Percentiles rank a stretch among this genome's conserved stretches.
phyloP scores from a whole-genome alignment of 208 protist species.

The Acanthamoeba sp. region DNA sequence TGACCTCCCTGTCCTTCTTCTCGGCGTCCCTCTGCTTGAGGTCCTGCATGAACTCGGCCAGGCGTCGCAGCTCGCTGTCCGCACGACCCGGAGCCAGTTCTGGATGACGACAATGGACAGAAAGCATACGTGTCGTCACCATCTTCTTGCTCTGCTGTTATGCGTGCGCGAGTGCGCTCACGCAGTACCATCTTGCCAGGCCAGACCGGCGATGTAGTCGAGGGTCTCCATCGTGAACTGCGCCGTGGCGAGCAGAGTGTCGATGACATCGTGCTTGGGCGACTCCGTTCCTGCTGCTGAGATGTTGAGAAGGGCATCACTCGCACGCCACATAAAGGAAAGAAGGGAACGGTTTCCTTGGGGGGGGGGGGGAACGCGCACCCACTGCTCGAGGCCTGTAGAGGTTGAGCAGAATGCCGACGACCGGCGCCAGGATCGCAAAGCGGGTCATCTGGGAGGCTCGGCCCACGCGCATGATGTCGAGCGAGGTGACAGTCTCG shows the following conservation, averaged over 20 bases:
- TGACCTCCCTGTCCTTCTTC: constrained; percentile 7
- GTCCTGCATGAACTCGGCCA: constrained; percentile 35
- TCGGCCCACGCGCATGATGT: constrained; percentile 65
- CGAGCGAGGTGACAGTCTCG: constrained; percentile 45
- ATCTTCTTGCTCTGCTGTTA: no score
- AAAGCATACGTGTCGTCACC: no score
- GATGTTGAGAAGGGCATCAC: no score
- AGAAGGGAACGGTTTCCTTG: no score
- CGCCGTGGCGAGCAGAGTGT: background rate
- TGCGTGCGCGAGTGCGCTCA: background rate
- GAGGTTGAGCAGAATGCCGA: constrained; percentile 69
- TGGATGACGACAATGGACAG: background rate
- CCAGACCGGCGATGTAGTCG: constrained; percentile 42
- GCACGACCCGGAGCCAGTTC: background rate
- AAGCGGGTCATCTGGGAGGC: constrained; percentile 8
- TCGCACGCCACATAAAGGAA: no score
- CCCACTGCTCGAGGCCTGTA: background rate
- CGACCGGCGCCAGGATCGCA: constrained; percentile 56
- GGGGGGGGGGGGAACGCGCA: background rate
- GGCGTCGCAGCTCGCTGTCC: background rate
- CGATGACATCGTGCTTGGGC: background rate
- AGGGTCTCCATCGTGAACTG: constrained; percentile 52
- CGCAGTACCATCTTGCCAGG: background rate
- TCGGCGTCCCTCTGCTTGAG: constrained; percentile 45
- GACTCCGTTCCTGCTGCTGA: background rate